Base-by-base conservation (phyloP, 257 asterid genomes). In the Nicotiana benthamiana region DNA sequence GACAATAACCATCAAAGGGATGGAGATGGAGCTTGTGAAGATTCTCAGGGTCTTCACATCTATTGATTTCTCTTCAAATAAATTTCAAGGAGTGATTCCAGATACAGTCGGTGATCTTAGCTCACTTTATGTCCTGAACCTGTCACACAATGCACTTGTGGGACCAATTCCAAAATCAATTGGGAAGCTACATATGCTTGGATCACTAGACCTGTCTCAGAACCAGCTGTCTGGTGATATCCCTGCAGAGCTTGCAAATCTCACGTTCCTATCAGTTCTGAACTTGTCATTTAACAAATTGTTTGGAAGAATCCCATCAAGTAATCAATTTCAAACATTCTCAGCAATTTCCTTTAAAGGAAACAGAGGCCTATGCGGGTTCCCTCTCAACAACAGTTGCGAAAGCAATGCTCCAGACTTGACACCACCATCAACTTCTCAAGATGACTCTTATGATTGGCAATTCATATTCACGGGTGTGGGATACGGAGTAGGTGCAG, bases 401-500 rank as follows among this genome's bases (percentile, higher is more conserved):
- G 83, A 80, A 72, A 46, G 60, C 6, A 46, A 20, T 40, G 36
- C 0, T 5, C 13, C 77, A 36, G 30, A 67, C 27, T n/a, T 56
- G 57, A 4, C 57, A 15, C 12, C 26, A 67, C n/a, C 54, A 30
- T 8, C 75, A 1, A 34, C 24, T 67, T 67, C 75, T 48, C 40
- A 22, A 28, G 81, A 65, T n/a, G 48, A 57, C 60, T 10, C 54
- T 17, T 78, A 63, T 61, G 81, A 78, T 46, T 59, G 32, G 57
- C 43, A 78, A 75, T 88, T 88, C 68, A 89, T 91, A 82, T 61
- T 87, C 79, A 87, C 82, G 0, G 95, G 94, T 16, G 82, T 89
- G 84, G 97, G 96, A 74, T 86, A 83, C 56, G 96, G 93, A 18
- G 85, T 89, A 13, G 97, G 97, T 60, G 90, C 88, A 66, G 91